These are phyloP conservation scores for Fusarium piperis DNA, from an alignment of 2,329 filamentous ascomycete genomes.

Conservation along the genomic window DNA sequence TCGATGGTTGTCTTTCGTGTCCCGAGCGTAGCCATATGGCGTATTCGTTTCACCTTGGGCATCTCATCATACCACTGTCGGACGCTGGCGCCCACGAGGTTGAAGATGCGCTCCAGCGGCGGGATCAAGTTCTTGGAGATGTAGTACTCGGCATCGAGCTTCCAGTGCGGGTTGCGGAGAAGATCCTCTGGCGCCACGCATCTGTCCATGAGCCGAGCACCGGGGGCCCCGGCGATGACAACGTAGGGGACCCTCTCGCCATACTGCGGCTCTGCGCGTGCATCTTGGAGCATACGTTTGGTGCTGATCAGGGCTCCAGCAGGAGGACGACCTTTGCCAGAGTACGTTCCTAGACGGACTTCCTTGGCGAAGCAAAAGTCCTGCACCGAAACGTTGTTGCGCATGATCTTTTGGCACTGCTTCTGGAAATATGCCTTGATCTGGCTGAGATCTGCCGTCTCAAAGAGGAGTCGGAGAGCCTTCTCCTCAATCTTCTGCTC, in stretches of 20 bases:
- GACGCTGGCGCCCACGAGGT: constrained; percentile 92
- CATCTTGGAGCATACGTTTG: constrained; percentile 85
- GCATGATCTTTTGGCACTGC: constrained; percentile 94
- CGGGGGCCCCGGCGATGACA: constrained; percentile 87
- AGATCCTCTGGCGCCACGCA: constrained; percentile 89
- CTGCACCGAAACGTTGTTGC: constrained; percentile 85
- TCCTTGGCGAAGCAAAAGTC: constrained; percentile 97
- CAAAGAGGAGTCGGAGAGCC: constrained; percentile 86
- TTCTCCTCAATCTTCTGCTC: constrained; percentile 98
- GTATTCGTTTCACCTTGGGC: constrained; percentile 86
- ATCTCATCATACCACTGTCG: constrained; percentile 95
- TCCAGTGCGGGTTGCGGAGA: constrained; percentile 77
- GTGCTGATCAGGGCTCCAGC: constrained; percentile 91
- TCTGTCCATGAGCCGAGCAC: constrained; percentile 85
- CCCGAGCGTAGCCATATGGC: constrained; percentile 43
- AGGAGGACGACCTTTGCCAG: constrained; percentile 78
- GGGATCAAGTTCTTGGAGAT: constrained; percentile 96
- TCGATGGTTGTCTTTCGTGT: constrained; percentile 80
- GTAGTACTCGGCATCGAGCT: constrained; percentile 95
- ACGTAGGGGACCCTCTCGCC: constrained; percentile 96
- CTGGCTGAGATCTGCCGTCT: constrained; percentile 86
- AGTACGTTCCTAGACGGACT: constrained; percentile 88
- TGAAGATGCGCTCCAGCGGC: constrained; percentile 95
- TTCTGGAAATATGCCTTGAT: constrained; percentile 90
- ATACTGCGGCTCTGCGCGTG: constrained; percentile 89